Evolutionary conservation across 2,329 filamentous ascomycete genomes (phyloP).

Genomic region (Hypoxylon sp.): DNA sequence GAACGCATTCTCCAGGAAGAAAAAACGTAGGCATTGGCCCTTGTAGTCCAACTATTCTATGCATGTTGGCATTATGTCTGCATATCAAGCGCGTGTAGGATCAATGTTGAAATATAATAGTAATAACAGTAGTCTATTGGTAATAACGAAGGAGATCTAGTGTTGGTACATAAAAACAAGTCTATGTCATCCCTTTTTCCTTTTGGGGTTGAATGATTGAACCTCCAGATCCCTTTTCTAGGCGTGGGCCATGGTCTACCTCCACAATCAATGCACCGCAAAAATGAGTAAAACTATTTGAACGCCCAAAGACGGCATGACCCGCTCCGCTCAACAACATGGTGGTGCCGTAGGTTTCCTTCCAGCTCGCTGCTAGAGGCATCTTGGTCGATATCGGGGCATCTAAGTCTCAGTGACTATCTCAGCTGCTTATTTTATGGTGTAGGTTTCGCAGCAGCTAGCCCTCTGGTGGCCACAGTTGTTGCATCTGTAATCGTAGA

Average conservation of each 20-base stretch:
- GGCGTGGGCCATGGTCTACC: constrained; percentile 24
- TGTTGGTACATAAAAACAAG: constrained; percentile 7
- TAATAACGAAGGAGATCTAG: constrained; percentile 17
- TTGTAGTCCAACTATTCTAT: no score
- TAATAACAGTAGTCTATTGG: constrained; percentile 3
- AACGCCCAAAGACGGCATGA: constrained; percentile 6
- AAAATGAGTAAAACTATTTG: constrained; percentile 1
- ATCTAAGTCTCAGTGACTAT: constrained; percentile 1
- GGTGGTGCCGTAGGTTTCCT: constrained; percentile 3
- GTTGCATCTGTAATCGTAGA: constrained; percentile 11
- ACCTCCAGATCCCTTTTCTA: constrained; percentile 1
- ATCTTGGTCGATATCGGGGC: not conserved
- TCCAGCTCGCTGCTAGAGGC: not conserved
- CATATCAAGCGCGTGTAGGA: constrained; percentile 1
- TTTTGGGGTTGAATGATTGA: no score
- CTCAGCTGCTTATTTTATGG: not conserved
- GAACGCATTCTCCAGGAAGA: not conserved
- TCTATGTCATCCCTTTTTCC: constrained; percentile 8
- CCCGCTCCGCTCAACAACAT: not conserved
- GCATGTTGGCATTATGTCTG: constrained; percentile 1
- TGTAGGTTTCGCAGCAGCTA: constrained; percentile 14
- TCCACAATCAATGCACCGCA: not conserved
- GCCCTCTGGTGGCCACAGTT: constrained; percentile 23
- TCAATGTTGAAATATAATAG: not conserved
- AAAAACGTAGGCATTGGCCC: no score